Evolutionary conservation across 768 basidiomycete genomes (phyloP), one percentile per base, ranked within the genome.

Genomic region (Trametes gibbosa): DNA sequence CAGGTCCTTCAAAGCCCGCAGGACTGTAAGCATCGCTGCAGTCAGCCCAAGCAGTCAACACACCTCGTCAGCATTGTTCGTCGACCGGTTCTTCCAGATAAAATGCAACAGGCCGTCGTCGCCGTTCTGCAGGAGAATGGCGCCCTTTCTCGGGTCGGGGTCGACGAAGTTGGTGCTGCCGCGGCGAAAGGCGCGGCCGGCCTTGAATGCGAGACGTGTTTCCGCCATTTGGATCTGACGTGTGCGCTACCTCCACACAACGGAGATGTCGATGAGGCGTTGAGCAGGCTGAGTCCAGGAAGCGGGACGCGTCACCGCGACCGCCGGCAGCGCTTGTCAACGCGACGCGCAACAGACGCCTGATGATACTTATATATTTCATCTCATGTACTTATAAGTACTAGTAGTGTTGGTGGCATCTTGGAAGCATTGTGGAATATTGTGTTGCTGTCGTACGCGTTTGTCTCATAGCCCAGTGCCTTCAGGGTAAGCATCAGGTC

Each of bases 31-130:
- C 13, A 24, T 24, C 16, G 3, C 7, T 42, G 9, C 25, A 5
- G 4, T 41, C 25, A 27, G 16, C 37, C 29, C n/a, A 8, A 12
- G 35, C 1, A 66, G 23, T 3, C 34, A 12, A 59, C 75, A 19
- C 40, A 86, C 89, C 76, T 92, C 90, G 65, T 86, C 86, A 9
- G 80, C 72, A 14, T 73, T 73, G 45, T 82, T 79, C 2, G 84
- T 86, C 13, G 76, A 75, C 66, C 90, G 77, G 69, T 90, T 85
- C 75, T 84, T 89, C 91, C 91, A 93, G 53, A 82, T 75, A 64
- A 93, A 89, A 71, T 88, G 91, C 60, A 92, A 70, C 49, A 92
- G 76, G 5, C 84, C 89, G 63, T 93, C 91, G 0, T 91, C 90
- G 40, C 82, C 84, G 58, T 80, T 84, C 23, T 81, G 77, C 42